phyloP scores from a whole-genome alignment of 768 basidiomycete genomes.

The Lyophyllum decastes region DNA sequence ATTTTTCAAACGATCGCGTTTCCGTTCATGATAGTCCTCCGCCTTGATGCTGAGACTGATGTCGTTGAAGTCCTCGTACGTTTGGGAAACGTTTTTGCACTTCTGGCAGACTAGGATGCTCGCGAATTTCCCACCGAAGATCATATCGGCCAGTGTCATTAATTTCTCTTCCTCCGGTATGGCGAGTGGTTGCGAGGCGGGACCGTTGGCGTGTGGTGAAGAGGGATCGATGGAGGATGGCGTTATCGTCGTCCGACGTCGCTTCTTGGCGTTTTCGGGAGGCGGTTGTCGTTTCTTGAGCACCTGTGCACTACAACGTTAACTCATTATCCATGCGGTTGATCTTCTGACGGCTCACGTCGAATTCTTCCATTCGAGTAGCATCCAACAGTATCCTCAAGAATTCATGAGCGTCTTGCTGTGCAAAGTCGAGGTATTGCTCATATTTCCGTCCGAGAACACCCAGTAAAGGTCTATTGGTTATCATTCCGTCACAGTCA shows the following conservation, averaged over 20 bases:
- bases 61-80: constrained; percentile 93
- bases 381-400: constrained; percentile 86
- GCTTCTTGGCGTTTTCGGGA: constrained; percentile 35
- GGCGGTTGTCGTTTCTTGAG: constrained; percentile 74
- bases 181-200: constrained; percentile 14
- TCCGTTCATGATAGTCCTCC: constrained; percentile 77
- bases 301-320: constrained; percentile 43
- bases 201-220: constrained; percentile 7
- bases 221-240: constrained; percentile 17
- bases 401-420: constrained; percentile 96
- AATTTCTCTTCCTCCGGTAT: constrained; percentile 48
- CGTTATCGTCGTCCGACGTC: constrained; percentile 38
- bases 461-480: constrained; percentile 56
- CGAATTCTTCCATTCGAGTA: constrained; percentile 93
- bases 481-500: not conserved
- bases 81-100: constrained; percentile 92
- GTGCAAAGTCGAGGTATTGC: constrained; percentile 92
- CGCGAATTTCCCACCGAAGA: constrained; percentile 88
- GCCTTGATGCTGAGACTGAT: constrained; percentile 87
- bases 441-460: constrained; percentile 84
- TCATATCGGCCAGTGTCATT: constrained; percentile 80
- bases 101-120: constrained; percentile 92
- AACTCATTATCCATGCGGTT: not conserved
- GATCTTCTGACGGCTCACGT: constrained; percentile 50
- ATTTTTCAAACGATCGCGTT: constrained; percentile 75